Percentiles rank a stretch among this genome's conserved stretches.
Evolutionary conservation across 257 asterid species (phyloP).

Genomic region (Capsicum chinense): DNA sequence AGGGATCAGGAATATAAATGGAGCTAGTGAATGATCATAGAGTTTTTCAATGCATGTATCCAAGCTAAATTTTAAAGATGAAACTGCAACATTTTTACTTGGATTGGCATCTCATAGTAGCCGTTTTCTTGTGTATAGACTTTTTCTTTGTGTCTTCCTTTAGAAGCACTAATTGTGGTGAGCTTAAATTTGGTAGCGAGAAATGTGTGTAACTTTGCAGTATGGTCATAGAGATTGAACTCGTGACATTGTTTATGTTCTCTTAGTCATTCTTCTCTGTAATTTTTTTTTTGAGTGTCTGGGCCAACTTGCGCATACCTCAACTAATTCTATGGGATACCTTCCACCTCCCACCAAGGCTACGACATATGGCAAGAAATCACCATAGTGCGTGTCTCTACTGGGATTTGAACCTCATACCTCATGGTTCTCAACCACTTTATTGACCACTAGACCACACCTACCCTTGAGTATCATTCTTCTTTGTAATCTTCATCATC

Average conservation of each 20-base stretch:
- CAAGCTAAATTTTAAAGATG: background rate
- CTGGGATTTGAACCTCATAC: no score
- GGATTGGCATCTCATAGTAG: background rate
- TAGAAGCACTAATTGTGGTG: constrained; percentile 16
- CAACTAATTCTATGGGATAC: no score
- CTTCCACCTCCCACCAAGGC: no score
- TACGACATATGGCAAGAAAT: no score
- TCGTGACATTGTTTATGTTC: background rate
- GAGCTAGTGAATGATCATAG: background rate
- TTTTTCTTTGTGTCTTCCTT: background rate
- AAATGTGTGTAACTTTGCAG: background rate
- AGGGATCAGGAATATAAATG: background rate
- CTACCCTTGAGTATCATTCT: no score
- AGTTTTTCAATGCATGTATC: background rate
- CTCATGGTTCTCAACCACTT: no score
- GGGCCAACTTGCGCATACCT: no score
- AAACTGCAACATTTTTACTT: background rate
- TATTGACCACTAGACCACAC: no score
- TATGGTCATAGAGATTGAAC: background rate
- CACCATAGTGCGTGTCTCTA: no score
- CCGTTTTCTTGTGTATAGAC: background rate
- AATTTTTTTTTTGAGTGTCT: no score
- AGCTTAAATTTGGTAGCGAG: background rate
- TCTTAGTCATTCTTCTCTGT: background rate
- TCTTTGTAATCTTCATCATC: no score